Evolutionary conservation across 371 early-diverging fungal species (phyloP).

Genomic region (Apophysomyces variabilis): DNA sequence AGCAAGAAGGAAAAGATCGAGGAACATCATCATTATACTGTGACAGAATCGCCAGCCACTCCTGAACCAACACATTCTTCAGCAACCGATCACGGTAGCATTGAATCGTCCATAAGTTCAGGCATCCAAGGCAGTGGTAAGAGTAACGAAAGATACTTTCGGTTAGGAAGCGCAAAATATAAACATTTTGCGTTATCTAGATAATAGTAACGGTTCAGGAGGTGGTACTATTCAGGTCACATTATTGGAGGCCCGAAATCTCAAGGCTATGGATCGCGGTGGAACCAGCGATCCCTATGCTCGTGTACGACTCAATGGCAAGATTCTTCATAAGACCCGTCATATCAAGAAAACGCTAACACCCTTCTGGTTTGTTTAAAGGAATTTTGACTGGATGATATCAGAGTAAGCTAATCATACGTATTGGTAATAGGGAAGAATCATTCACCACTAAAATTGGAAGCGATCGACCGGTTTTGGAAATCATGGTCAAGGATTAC

Average conservation of each 20-base stretch:
- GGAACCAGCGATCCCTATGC: constrained; percentile 70
- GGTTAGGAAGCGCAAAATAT: too few relatives aligned
- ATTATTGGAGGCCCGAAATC: constrained; percentile 58
- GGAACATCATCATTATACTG: constrained; percentile 1
- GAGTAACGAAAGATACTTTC: background rate
- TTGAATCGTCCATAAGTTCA: background rate
- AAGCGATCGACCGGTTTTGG: constrained; percentile 42
- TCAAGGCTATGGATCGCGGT: constrained; percentile 64
- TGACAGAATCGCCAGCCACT: background rate
- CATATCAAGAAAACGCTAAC: constrained; percentile 77
- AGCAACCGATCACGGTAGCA: background rate
- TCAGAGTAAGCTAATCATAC: background rate
- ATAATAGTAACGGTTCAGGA: constrained; percentile 20
- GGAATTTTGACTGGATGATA: background rate
- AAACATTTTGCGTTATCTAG: background rate
- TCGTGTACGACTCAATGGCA: constrained; percentile 60
- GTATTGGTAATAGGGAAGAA: constrained; percentile 34
- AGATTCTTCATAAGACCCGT: constrained; percentile 75
- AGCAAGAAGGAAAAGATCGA: constrained; percentile 30
- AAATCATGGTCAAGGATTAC: constrained; percentile 72
- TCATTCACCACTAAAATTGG: constrained; percentile 35
- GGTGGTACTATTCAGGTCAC: constrained; percentile 48
- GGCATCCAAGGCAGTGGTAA: constrained; percentile 14
- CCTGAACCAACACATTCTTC: constrained; percentile 4
- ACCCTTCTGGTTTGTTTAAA: constrained; percentile 61